Conservation (phyloP, 169 alveolate species). For the Babesia ovata region DNA sequence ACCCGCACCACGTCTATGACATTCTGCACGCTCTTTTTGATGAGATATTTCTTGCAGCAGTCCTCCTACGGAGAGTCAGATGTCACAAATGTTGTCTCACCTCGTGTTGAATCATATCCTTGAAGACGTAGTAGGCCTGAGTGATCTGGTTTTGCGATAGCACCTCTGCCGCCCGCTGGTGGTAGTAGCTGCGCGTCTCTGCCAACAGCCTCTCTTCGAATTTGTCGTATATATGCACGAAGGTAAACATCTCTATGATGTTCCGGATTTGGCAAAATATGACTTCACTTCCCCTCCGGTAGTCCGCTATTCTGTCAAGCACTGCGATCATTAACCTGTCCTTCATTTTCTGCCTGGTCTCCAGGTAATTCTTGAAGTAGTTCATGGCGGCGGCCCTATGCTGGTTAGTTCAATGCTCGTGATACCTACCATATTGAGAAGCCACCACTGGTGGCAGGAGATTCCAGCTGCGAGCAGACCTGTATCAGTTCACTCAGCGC, state of each 20-base stretch:
- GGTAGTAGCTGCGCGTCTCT: conserved; percentile 42
- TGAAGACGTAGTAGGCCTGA: conserved; percentile 16
- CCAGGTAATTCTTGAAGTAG: conserved; percentile 24
- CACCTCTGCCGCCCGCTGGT: conserved; percentile 4
- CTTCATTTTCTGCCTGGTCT: conserved; percentile 10
- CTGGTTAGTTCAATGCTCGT: not conserved
- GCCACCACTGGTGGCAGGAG: conserved; percentile 10
- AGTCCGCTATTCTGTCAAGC: conserved; percentile 16
- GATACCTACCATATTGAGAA: conserved; percentile 31
- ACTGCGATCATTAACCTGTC: conserved; percentile 21
- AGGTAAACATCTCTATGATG: conserved; percentile 41
- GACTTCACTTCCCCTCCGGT: conserved; percentile 35
- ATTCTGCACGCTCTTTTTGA: conserved; percentile 20
- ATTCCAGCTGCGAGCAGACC: conserved; percentile 37
- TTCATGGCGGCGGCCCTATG: conserved; percentile 28
- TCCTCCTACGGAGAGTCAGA: conserved; percentile 9
- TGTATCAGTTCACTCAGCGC: conserved; percentile 49
- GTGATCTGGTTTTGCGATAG: conserved; percentile 9
- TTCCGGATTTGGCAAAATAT: conserved; percentile 49
- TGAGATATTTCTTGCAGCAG: conserved; percentile 17
- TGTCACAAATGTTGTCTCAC: not conserved
- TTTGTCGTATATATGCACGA: conserved; percentile 26
- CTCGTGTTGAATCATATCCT: conserved; percentile 27
- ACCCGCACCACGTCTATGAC: conserved; percentile 32
- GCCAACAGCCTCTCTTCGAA: conserved; percentile 36